phyloP scores from a whole-genome alignment of 176 grass and related monocot genomes.

The Carex scoparia region DNA sequence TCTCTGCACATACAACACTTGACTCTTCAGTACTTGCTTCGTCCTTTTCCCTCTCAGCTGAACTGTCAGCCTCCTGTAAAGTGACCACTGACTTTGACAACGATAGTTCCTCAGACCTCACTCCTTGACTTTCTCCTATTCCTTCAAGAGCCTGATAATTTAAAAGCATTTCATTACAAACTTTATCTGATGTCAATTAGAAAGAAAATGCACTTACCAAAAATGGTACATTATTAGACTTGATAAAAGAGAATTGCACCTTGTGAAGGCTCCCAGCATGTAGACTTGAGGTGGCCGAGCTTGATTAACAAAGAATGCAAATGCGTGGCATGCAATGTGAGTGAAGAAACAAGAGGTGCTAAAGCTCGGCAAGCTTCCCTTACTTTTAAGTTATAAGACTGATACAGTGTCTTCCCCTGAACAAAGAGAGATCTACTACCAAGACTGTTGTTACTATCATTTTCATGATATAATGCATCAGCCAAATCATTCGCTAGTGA shows the following conservation, averaged over 20 bases:
- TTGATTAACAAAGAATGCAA: slow-evolving; percentile 76
- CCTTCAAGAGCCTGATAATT: slow-evolving; percentile 82
- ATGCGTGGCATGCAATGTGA: slow-evolving; percentile 53
- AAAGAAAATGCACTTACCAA: neutral
- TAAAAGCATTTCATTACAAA: neutral
- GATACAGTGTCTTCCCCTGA: slow-evolving; percentile 71
- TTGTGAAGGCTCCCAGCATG: slow-evolving; percentile 95
- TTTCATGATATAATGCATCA: slow-evolving; percentile 61
- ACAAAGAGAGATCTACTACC: slow-evolving; percentile 43
- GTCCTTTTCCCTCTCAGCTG: slow-evolving; percentile 35
- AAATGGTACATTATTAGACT: neutral
- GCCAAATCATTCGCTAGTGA: slow-evolving; percentile 69
- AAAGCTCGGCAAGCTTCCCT: slow-evolving; percentile 74
- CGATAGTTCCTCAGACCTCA: slow-evolving; percentile 69
- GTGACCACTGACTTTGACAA: slow-evolving; percentile 53
- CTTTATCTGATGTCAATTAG: neutral
- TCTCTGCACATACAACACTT: slow-evolving; percentile 16
- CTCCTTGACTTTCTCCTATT: slow-evolving; percentile 71
- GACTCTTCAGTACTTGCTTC: slow-evolving; percentile 37
- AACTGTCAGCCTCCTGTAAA: slow-evolving; percentile 50
- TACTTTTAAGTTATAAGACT: slow-evolving; percentile 75
- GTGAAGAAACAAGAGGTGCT: slow-evolving; percentile 53
- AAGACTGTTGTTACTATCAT: slow-evolving; percentile 41
- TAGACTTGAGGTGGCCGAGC: slow-evolving; percentile 79
- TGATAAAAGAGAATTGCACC: slow-evolving; percentile 38